Evolutionary conservation across 139 green algal species (phyloP).

Genomic region (Auxenochlorella pyrenoidosa): DNA sequence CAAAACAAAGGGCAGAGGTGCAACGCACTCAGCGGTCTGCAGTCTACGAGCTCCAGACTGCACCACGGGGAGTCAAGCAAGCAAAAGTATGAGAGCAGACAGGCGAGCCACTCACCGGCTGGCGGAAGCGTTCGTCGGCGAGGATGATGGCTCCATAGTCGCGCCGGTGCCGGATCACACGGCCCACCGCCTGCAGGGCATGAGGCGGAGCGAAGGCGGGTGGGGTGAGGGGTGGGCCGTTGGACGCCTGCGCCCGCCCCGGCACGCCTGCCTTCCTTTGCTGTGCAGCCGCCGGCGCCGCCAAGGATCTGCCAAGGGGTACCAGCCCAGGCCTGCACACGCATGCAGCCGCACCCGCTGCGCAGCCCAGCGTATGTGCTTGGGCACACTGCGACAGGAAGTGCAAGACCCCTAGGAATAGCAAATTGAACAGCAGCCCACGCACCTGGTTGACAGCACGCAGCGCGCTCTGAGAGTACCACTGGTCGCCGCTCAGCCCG

Average conservation of each 20-base stretch:
- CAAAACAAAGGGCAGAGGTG: not conserved
- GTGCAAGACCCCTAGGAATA: too few species aligned
- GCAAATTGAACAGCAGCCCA: too few species aligned
- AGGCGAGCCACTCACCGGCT: not conserved
- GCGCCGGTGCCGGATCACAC: constrained; percentile 93
- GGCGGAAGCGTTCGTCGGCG: constrained; percentile 81
- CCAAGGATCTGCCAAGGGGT: too few species aligned
- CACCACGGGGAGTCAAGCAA: not conserved
- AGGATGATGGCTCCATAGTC: constrained; percentile 96
- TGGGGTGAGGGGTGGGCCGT: not conserved
- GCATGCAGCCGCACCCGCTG: not conserved
- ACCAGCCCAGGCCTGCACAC: too few species aligned
- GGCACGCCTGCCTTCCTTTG: too few species aligned
- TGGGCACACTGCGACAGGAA: not conserved
- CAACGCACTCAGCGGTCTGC: not conserved
- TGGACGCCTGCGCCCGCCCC: too few species aligned
- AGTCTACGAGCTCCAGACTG: not conserved
- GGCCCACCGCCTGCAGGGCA: constrained; percentile 90
- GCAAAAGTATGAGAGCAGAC: not conserved
- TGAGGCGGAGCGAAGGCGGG: not conserved
- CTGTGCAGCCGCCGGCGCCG: too few species aligned
- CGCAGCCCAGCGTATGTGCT: not conserved
- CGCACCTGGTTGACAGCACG: constrained; percentile 23
- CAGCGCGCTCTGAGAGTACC: constrained; percentile 16
- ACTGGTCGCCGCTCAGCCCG: constrained; percentile 63